Conservation (phyloP, 176 grass and related monocot genomes). For the Typha latifolia region DNA sequence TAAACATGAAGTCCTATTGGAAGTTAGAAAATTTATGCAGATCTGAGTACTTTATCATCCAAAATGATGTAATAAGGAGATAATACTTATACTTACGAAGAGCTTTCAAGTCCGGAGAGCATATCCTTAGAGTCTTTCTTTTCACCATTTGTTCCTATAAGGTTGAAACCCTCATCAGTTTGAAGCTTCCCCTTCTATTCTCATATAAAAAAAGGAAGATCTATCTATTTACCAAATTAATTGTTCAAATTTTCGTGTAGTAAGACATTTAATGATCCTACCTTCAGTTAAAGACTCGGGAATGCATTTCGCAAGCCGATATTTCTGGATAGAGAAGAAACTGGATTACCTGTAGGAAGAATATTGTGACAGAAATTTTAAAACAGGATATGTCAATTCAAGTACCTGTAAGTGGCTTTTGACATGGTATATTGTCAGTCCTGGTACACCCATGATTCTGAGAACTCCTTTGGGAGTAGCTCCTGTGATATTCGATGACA, state of each 20-base stretch:
- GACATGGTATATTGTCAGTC: slow-evolving; percentile 94
- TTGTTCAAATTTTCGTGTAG: slow-evolving; percentile 1
- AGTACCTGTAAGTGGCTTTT: slow-evolving; percentile 99
- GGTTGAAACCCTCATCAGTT: neutral
- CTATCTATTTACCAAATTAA: neutral
- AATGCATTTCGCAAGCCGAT: slow-evolving; percentile 90
- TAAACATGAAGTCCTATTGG: too few species aligned
- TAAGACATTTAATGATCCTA: slow-evolving; percentile 15
- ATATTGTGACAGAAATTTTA: neutral
- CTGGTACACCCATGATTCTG: slow-evolving; percentile 70
- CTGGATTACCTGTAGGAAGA: neutral
- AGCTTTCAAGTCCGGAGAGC: slow-evolving; percentile 54
- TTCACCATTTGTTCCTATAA: slow-evolving; percentile 55
- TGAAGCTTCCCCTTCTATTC: slow-evolving; percentile 1
- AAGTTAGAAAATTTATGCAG: neutral
- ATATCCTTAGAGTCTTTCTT: slow-evolving; percentile 66
- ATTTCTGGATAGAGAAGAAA: slow-evolving; percentile 55
- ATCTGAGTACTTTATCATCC: neutral
- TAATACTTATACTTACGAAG: slow-evolving; percentile 59
- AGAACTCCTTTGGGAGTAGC: slow-evolving; percentile 97
- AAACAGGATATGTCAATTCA: neutral
- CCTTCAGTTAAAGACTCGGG: slow-evolving; percentile 77
- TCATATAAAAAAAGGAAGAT: slow-evolving; percentile 23
- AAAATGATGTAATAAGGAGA: neutral
- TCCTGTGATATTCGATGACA: slow-evolving; percentile 33